Evolutionary conservation across 192 early-diverging fungal species (phyloP).

Genomic region (Gonapodya prolifera): DNA sequence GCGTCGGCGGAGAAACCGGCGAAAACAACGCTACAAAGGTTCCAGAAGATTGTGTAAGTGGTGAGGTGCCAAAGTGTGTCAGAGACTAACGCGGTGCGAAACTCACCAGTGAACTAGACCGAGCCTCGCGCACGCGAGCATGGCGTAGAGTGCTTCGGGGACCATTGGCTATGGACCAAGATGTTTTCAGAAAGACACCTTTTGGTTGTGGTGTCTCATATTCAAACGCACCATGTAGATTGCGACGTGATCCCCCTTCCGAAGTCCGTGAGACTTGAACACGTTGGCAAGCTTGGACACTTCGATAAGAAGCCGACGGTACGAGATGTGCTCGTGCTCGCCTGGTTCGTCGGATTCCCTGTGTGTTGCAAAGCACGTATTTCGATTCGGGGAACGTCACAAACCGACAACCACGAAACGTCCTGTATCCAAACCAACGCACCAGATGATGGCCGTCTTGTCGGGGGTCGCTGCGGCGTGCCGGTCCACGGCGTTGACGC

Average conservation of each 20-base stretch:
- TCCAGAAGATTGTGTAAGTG: not conserved
- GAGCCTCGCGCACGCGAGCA: slow-evolving; percentile 89
- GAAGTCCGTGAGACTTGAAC: slow-evolving; percentile 63
- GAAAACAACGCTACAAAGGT: slow-evolving; percentile 64
- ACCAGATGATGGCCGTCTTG: slow-evolving; percentile 39
- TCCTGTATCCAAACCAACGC: not conserved
- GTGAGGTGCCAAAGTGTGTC: no score
- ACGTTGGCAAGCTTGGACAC: slow-evolving; percentile 81
- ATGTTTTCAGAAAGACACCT: not conserved
- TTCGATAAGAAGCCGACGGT: slow-evolving; percentile 64
- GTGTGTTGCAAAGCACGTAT: slow-evolving; percentile 20
- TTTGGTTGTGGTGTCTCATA: no score
- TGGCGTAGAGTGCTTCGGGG: slow-evolving; percentile 81
- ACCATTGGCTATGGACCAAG: slow-evolving; percentile 59
- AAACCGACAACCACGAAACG: not conserved
- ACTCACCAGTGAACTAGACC: slow-evolving; percentile 66
- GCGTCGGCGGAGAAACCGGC: slow-evolving; percentile 92
- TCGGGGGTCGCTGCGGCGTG: slow-evolving; percentile 67
- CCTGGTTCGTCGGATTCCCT: slow-evolving; percentile 69
- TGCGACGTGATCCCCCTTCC: slow-evolving; percentile 86
- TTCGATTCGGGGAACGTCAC: slow-evolving; percentile 11
- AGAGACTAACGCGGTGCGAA: no score
- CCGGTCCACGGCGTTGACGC: slow-evolving; percentile 92
- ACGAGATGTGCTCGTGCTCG: slow-evolving; percentile 63
- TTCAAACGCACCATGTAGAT: slow-evolving; percentile 65